Base-by-base conservation (phyloP, 1,284 basidiomycete genomes). In the Phylloporus sp. region DNA sequence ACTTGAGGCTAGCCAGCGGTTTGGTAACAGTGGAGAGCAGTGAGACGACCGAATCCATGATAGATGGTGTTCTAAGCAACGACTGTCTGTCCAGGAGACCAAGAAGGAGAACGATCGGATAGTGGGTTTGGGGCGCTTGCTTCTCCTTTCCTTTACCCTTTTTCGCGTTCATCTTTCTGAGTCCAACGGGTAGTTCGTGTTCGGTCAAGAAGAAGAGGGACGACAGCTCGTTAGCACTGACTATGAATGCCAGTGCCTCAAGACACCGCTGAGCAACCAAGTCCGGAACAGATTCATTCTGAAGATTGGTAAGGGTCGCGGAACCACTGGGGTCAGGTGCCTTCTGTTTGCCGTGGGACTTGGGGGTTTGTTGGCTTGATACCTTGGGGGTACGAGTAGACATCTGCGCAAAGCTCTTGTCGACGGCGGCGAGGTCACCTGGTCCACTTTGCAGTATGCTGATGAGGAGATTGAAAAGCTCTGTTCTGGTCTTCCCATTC, bases 111-210 rank as follows among this genome's bases (percentile, higher is more conserved):
- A 96, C 94, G 62, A 98, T 90, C 6, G 96, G 96, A 76, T 92
- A 97, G 72, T 95, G 93, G 1, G 90, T 90, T 73, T 94, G 92
- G 0, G 91, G 83, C 2, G 82, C 78, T 69, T 90, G 89, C 74
- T 93, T 94, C 74, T 96, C 94, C 78, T 98, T 98, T 26, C 94
- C 94, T 77, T 97, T 97, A 26, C 94, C 94, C 76, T 97, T 97
- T 78, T 91, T 94, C 17, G 85, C 84, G 0, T 83, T 78, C 11
- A 82, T 77, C 69, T 89, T 88, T 67, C 88, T 88, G 29, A 96
- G 82, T 39, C 91, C 90, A 22, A 84, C 83, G 7, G 92, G 89
- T 34, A 95, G 80, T 69, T 98, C 96, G 71, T 98, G 95, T 76
- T 98, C 96, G 1, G 91, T 94, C 62, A 98, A 82, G 87, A 98